Evolutionary conservation across 2,329 filamentous ascomycete species (phyloP).

Genomic region (Fusarium anguioides): DNA sequence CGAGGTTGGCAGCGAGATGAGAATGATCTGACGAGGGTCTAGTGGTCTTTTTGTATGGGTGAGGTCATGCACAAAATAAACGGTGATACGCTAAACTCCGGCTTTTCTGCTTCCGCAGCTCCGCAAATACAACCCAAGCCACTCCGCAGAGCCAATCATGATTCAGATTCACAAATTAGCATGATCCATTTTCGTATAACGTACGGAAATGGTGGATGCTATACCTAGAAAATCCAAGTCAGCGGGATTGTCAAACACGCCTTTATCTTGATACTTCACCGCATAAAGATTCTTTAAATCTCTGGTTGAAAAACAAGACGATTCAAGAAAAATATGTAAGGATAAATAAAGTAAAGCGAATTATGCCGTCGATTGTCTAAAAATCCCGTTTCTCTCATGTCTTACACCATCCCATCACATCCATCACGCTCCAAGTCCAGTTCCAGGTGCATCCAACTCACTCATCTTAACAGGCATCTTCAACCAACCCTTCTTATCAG

Average conservation of each 20-base stretch:
- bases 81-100: conserved; percentile 5
- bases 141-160: conserved; percentile 7
- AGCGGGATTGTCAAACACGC: not conserved
- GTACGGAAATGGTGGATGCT: not conserved
- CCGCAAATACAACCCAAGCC: not conserved
- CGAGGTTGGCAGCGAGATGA: not conserved
- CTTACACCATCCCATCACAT: not conserved
- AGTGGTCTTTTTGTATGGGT: not conserved
- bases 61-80: not conserved
- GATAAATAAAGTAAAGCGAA: not conserved
- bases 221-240: not conserved
- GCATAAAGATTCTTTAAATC: not conserved
- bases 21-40: not conserved
- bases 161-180: not conserved
- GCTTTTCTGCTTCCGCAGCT: conserved; percentile 1
- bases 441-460: conserved; percentile 8
- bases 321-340: too few relatives aligned
- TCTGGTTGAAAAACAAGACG: not conserved
- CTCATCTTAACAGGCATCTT: conserved; percentile 20
- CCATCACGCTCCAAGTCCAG: conserved; percentile 1
- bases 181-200: not conserved
- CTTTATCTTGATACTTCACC: not conserved
- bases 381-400: too few relatives aligned
- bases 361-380: not conserved
- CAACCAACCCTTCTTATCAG: conserved; percentile 26